These are phyloP conservation scores for Claviceps purpurea DNA, from an alignment of 2,329 filamentous ascomycete genomes.

Conservation along the genomic window DNA sequence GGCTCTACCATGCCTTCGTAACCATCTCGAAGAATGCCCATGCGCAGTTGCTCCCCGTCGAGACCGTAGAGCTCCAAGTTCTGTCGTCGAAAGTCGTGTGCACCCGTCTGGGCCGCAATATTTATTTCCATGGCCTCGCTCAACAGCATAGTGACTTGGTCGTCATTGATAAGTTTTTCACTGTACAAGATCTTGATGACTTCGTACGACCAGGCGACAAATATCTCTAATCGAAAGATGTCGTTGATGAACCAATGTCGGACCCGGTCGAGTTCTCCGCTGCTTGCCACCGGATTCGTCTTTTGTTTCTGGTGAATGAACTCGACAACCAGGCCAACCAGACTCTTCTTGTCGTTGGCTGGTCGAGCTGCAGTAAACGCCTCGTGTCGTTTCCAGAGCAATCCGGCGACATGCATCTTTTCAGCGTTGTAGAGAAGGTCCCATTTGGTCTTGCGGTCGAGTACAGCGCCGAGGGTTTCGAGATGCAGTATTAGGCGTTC, in stretches of 20 bases:
- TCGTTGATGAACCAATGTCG: constrained; percentile 81
- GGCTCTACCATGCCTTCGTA: constrained; percentile 63
- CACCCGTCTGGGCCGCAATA: constrained; percentile 39
- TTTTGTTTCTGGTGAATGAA: constrained; percentile 67
- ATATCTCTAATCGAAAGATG: constrained; percentile 55
- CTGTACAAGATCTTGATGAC: constrained; percentile 61
- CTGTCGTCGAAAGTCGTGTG: constrained; percentile 60
- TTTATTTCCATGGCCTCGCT: constrained; percentile 54
- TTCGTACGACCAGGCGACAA: constrained; percentile 68
- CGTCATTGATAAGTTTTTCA: constrained; percentile 42
- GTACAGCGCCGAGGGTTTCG: constrained; percentile 46
- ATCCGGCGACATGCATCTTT: constrained; percentile 67
- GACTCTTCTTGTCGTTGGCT: constrained; percentile 49
- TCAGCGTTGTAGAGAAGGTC: constrained; percentile 78
- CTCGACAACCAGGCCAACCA: constrained; percentile 62
- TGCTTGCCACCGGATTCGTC: constrained; percentile 47
- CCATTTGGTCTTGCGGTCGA: constrained; percentile 63
- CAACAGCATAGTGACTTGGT: constrained; percentile 39
- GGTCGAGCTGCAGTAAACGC: constrained; percentile 46
- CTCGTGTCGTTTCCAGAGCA: constrained; percentile 74
- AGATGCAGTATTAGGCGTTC: constrained; percentile 63
- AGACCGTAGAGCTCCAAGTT: constrained; percentile 64
- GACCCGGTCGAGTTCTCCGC: constrained; percentile 63
- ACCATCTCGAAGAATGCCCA: constrained; percentile 48
- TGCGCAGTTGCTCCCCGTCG: constrained; percentile 47